Conservation (phyloP, 768 basidiomycete genomes). For the Tricholoma flavovirens region DNA sequence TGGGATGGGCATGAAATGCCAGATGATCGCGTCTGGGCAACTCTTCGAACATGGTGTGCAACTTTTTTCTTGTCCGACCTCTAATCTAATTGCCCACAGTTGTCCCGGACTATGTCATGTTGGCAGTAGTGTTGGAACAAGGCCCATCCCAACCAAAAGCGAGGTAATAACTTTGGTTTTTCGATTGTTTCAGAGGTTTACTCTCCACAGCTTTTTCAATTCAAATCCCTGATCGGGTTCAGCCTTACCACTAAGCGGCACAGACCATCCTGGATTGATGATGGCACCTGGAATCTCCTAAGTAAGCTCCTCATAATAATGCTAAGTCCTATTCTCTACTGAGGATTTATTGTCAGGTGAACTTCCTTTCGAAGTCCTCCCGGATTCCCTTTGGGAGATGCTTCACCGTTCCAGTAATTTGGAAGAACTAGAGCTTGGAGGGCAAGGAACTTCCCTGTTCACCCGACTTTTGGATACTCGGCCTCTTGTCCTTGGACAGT, state of each 20-base stretch:
- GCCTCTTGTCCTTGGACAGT: constrained; percentile 14
- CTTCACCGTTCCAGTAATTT: constrained; percentile 39
- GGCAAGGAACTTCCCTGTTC: constrained; percentile 8
- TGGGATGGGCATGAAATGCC: constrained; percentile 22
- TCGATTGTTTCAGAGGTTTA: background rate
- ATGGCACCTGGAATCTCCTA: background rate
- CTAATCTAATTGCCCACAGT: constrained; percentile 6
- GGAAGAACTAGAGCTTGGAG: constrained; percentile 35
- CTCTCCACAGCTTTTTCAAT: constrained; percentile 16
- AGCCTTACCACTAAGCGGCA: constrained; percentile 14
- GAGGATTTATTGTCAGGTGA: background rate
- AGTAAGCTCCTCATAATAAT: background rate
- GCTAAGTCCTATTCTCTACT: background rate
- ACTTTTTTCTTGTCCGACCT: background rate
- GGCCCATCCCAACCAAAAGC: constrained; percentile 13
- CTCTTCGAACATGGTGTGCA: constrained; percentile 14
- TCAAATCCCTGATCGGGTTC: constrained; percentile 17
- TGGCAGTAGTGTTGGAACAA: constrained; percentile 17
- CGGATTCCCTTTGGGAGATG: constrained; percentile 47
- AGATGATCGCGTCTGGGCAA: constrained; percentile 16
- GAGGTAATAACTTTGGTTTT: constrained; percentile 9
- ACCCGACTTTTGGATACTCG: constrained; percentile 14
- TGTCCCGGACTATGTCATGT: constrained; percentile 18
- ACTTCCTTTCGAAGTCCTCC: constrained; percentile 9
- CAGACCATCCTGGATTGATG: constrained; percentile 2